Conservation (phyloP, 2,329 filamentous ascomycete genomes). For the Fonsecaea erecta region DNA sequence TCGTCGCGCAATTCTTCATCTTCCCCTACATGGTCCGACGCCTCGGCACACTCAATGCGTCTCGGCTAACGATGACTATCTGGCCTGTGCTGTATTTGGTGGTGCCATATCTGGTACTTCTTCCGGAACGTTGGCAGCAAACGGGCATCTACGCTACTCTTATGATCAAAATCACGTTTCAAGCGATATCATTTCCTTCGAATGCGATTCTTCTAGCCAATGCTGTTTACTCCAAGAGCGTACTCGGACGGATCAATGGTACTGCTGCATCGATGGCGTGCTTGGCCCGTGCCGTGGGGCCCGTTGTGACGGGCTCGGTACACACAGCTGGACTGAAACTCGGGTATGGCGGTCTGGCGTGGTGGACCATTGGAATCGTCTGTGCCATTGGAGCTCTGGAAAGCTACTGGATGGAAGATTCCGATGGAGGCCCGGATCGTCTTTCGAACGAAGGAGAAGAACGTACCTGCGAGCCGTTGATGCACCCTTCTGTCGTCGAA, state of each 20-base stretch:
- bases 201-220: conserved; percentile 89
- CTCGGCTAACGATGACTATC: conserved; percentile 76
- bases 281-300: conserved; percentile 83
- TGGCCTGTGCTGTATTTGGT: conserved; percentile 89
- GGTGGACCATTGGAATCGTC: conserved; percentile 86
- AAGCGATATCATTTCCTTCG: conserved; percentile 88
- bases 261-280: conserved; percentile 90
- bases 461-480: conserved; percentile 40
- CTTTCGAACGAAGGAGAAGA: conserved; percentile 49
- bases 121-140: conserved; percentile 73
- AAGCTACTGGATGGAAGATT: conserved; percentile 75
- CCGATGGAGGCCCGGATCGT: conserved; percentile 53
- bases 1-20: conserved; percentile 81
- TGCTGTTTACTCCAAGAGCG: conserved; percentile 78
- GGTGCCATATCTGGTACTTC: conserved; percentile 85
- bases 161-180: conserved; percentile 90
- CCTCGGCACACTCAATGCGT: conserved; percentile 79
- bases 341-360: conserved; percentile 85
- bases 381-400: conserved; percentile 75
- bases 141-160: conserved; percentile 76
- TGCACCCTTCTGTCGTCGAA: conserved; percentile 38
- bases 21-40: conserved; percentile 77
- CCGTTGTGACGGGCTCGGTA: conserved; percentile 82
- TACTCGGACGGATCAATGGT: conserved; percentile 90
- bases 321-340: conserved; percentile 78